Conservation (phyloP, 768 basidiomycete species). For the Hygrophorus pudorinus region DNA sequence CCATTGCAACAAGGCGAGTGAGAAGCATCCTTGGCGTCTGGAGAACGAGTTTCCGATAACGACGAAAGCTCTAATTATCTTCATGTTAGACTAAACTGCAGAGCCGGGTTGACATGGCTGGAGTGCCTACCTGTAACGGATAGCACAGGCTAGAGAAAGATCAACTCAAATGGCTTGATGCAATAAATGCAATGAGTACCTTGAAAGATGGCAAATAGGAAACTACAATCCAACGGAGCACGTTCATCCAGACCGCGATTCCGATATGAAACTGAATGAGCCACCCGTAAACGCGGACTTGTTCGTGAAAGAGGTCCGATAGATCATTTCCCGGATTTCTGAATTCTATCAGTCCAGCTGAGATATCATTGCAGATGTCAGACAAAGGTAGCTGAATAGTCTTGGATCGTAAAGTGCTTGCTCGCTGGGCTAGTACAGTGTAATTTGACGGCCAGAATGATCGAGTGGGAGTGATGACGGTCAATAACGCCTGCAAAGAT, state of each 20-base stretch:
- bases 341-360: slow-evolving; percentile 33
- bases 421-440: slow-evolving; percentile 5
- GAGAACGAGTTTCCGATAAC: neutral
- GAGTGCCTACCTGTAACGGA: neutral
- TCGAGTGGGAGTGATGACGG: slow-evolving; percentile 32
- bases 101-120: neutral
- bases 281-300: slow-evolving; percentile 28
- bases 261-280: slow-evolving; percentile 23
- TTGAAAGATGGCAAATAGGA: slow-evolving; percentile 1
- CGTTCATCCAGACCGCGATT: slow-evolving; percentile 22
- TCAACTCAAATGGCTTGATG: neutral
- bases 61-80: neutral
- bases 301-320: slow-evolving; percentile 23
- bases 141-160: neutral
- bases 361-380: slow-evolving; percentile 26
- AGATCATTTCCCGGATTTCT: slow-evolving; percentile 29
- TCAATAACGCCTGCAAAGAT: slow-evolving; percentile 25
- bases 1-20: neutral
- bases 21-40: neutral
- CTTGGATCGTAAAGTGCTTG: slow-evolving; percentile 9
- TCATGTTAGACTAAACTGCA: neutral
- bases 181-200: neutral
- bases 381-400: slow-evolving; percentile 23
- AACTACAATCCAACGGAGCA: slow-evolving; percentile 24
- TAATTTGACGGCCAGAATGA: slow-evolving; percentile 36